A percentile compares a stretch with the other conserved stretches of the same genome.
Evolutionary conservation across 352 stramenopile species (phyloP).

Genomic region (Pythium folliculosum): DNA sequence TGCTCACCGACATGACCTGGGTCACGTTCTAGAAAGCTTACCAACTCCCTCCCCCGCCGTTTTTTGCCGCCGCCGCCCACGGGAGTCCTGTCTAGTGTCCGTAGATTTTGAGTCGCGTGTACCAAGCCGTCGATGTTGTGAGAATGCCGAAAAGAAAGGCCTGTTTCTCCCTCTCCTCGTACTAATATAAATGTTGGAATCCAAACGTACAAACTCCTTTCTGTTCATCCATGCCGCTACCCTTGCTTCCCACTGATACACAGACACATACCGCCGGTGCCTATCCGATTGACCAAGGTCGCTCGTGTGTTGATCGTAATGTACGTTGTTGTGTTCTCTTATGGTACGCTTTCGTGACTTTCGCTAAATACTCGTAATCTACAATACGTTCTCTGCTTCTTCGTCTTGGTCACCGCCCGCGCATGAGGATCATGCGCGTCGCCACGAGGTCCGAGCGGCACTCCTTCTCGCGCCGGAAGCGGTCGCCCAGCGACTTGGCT

Average conservation of each 20-base stretch:
- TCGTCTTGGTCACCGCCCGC: neutral
- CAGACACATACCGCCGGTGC: too few species aligned
- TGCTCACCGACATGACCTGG: slow-evolving; percentile 58
- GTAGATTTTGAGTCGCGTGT: neutral
- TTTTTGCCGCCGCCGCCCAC: too few species aligned
- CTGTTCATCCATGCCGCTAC: too few species aligned
- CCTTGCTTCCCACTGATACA: too few species aligned
- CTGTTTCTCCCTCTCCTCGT: neutral
- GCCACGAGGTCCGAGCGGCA: slow-evolving; percentile 20
- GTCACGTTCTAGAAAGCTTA: slow-evolving; percentile 38
- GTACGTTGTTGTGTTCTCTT: too few species aligned
- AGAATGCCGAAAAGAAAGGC: too few species aligned
- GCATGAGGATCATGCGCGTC: slow-evolving; percentile 27
- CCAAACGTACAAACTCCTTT: too few species aligned
- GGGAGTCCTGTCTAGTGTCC: neutral
- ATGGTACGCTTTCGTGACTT: neutral
- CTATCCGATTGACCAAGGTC: too few species aligned
- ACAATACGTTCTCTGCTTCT: neutral
- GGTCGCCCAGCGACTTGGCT: slow-evolving; percentile 22
- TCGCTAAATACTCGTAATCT: neutral
- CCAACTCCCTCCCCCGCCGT: neutral
- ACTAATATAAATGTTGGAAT: neutral
- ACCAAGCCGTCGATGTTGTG: too few species aligned
- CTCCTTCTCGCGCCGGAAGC: slow-evolving; percentile 28
- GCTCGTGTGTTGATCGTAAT: too few species aligned